phyloP scores from a whole-genome alignment of 2,329 filamentous ascomycete genomes.

The Nothopassalora personata region DNA sequence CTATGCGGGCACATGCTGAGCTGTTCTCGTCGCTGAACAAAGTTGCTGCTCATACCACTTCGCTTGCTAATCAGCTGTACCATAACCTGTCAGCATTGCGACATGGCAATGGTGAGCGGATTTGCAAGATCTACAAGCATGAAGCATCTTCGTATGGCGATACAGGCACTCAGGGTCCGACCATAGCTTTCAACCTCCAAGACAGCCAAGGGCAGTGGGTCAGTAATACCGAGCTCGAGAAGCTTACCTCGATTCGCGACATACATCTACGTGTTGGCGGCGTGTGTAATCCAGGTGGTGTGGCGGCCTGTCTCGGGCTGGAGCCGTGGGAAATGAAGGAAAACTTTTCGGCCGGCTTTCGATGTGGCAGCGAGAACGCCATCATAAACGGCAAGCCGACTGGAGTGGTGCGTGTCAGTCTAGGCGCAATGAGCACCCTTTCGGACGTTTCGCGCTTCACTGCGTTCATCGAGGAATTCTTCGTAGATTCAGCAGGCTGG shows the following conservation, averaged over 20 bases:
- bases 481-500: slow-evolving; percentile 22
- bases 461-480: slow-evolving; percentile 31
- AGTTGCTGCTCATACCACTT: slow-evolving; percentile 66
- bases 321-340: slow-evolving; percentile 74
- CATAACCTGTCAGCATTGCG: slow-evolving; percentile 53
- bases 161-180: slow-evolving; percentile 56
- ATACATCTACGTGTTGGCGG: slow-evolving; percentile 85
- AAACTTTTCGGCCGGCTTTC: slow-evolving; percentile 79
- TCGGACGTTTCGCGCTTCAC: slow-evolving; percentile 69
- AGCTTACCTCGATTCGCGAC: slow-evolving; percentile 68
- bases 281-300: slow-evolving; percentile 85
- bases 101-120: slow-evolving; percentile 62
- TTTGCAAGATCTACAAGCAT: slow-evolving; percentile 61
- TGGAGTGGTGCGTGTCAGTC: slow-evolving; percentile 75
- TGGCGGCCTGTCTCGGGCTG: slow-evolving; percentile 67
- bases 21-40: slow-evolving; percentile 64
- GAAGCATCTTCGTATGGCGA: slow-evolving; percentile 13
- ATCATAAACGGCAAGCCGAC: slow-evolving; percentile 80
- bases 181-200: slow-evolving; percentile 76
- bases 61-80: slow-evolving; percentile 57
- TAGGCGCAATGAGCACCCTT: slow-evolving; percentile 83
- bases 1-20: slow-evolving; percentile 61
- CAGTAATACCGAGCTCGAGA: slow-evolving; percentile 80
- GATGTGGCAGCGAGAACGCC: slow-evolving; percentile 79
- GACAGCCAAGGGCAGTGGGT: slow-evolving; percentile 67